Percentiles rank a stretch among this genome's conserved stretches.
Conservation (phyloP, 2,329 filamentous ascomycete genomes). For the Chlorencoelia australis region DNA sequence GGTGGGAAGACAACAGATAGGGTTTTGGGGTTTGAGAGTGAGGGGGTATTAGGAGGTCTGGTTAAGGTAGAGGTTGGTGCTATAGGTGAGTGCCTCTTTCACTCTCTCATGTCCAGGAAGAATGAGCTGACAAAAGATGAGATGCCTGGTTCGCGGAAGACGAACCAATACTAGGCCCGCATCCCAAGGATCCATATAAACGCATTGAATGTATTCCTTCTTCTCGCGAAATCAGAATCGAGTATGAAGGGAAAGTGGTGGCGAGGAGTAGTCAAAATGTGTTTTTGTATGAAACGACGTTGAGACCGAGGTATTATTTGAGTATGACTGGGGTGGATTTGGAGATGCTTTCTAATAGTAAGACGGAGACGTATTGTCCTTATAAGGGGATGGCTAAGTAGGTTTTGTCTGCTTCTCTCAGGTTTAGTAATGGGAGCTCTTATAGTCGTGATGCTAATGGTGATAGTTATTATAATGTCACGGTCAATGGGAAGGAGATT, state of each 20-base stretch:
- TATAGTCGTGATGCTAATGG: too few relatives aligned
- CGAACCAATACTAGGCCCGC: constrained; percentile 41
- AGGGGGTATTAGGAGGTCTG: constrained; percentile 7
- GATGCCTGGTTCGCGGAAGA: constrained; percentile 47
- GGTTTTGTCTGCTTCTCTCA: constrained; percentile 6
- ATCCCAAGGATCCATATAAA: constrained; percentile 59
- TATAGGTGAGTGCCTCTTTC: constrained; percentile 8
- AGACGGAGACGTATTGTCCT: constrained; percentile 47
- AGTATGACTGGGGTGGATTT: constrained; percentile 9
- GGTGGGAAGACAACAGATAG: constrained; percentile 4
- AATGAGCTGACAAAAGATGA: neutral
- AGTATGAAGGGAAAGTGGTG: constrained; percentile 35
- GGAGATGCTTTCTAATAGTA: constrained; percentile 36
- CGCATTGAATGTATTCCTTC: constrained; percentile 52
- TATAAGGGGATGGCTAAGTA: constrained; percentile 60
- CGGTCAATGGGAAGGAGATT: constrained; percentile 33
- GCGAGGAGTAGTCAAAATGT: constrained; percentile 35
- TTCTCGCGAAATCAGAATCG: constrained; percentile 40
- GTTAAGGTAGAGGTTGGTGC: constrained; percentile 13
- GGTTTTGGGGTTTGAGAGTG: constrained; percentile 6
- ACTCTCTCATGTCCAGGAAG: neutral
- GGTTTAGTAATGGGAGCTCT: neutral
- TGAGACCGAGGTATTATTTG: constrained; percentile 48
- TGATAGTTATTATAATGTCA: constrained; percentile 37
- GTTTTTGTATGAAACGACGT: constrained; percentile 50